A percentile compares a stretch with the other conserved stretches of the same genome.
These are phyloP conservation scores for Cercospora sesami DNA, from an alignment of 2,329 filamentous ascomycete species.

Conservation along the genomic window DNA sequence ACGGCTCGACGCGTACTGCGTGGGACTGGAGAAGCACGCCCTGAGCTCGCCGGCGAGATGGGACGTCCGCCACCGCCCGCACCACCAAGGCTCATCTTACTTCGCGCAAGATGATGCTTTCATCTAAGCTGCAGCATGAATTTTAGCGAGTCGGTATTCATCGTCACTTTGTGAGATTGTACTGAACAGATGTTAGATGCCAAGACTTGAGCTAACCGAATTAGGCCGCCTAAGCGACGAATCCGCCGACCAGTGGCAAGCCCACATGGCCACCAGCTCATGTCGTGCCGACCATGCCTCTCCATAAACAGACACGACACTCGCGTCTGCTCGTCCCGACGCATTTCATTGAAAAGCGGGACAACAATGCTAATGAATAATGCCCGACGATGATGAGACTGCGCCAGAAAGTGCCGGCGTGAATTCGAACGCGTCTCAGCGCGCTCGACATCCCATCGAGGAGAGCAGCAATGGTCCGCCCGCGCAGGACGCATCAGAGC, in stretches of 20 bases:
- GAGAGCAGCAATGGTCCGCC: background rate
- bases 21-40: conserved; percentile 71
- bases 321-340: background rate
- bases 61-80: conserved; percentile 56
- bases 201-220: background rate
- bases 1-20: conserved; percentile 76
- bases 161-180: background rate
- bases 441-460: background rate
- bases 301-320: background rate
- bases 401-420: conserved; percentile 11
- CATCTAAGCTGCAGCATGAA: conserved; percentile 5
- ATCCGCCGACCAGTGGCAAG: background rate
- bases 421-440: conserved; percentile 1
- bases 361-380: conserved; percentile 19
- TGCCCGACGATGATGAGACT: conserved; percentile 23
- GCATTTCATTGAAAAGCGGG: background rate
- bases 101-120: background rate
- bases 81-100: conserved; percentile 64
- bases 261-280: background rate
- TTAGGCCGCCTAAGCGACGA: background rate
- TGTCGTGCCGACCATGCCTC: background rate
- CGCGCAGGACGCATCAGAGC: background rate
- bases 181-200: conserved; percentile 8
- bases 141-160: background rate
- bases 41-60: conserved; percentile 78